A percentile compares a stretch with the other conserved stretches of the same genome.
phyloP scores from a whole-genome alignment of 768 basidiomycete species.

The Suillus alpinus region DNA sequence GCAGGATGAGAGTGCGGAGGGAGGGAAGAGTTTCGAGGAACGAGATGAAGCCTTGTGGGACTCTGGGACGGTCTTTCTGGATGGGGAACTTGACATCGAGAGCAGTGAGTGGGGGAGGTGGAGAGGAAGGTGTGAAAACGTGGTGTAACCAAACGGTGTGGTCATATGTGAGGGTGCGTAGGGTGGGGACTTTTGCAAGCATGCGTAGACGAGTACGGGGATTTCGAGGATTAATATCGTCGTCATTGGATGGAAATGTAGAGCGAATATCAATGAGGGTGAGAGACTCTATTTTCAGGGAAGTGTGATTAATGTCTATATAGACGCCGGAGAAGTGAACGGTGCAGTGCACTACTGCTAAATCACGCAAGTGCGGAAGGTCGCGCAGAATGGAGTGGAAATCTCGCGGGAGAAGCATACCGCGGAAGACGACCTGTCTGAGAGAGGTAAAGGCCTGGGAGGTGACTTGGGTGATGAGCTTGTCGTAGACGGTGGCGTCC shows the following conservation, averaged over 20 bases:
- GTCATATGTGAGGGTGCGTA: constrained; percentile 31
- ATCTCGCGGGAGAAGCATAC: constrained; percentile 34
- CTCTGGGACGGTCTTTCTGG: constrained; percentile 28
- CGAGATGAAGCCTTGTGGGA: constrained; percentile 16
- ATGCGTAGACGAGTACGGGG: constrained; percentile 20
- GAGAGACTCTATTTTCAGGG: constrained; percentile 42
- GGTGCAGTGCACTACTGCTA: constrained; percentile 42
- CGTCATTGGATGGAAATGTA: constrained; percentile 8
- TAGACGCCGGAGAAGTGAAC: constrained; percentile 20
- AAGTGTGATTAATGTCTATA: constrained; percentile 24
- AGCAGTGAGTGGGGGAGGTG: constrained; percentile 13
- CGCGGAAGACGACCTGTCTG: constrained; percentile 34
- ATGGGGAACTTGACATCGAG: constrained; percentile 29
- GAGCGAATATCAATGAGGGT: constrained; percentile 36
- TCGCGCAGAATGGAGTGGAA: constrained; percentile 35
- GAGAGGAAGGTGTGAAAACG: constrained; percentile 30
- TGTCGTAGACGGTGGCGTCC: constrained; percentile 19
- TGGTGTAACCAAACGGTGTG: constrained; percentile 44
- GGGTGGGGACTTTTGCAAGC: constrained; percentile 34
- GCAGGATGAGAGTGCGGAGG: constrained; percentile 18
- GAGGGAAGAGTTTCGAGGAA: constrained; percentile 25
- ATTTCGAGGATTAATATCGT: constrained; percentile 4
- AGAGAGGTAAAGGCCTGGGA: constrained; percentile 31
- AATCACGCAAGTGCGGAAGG: constrained; percentile 35
- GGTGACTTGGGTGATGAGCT: constrained; percentile 18